Evolutionary conservation across 2,329 filamentous ascomycete species (phyloP), one percentile per base, ranked within the genome.

Genomic region (Aspergillus floridensis): DNA sequence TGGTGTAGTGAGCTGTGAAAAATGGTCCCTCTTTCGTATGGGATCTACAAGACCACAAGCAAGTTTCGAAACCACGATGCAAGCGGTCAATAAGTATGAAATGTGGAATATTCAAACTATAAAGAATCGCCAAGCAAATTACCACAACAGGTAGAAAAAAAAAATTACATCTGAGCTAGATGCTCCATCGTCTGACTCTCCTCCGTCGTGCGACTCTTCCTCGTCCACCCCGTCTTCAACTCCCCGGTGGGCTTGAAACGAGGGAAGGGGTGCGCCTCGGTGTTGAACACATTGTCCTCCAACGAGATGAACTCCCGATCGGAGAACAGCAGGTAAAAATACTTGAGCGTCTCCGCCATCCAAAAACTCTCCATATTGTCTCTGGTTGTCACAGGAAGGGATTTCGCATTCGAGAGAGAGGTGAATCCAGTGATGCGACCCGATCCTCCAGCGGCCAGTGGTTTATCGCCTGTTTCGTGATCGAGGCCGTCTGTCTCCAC

Each of bases 361-460:
- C 95, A 99, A 79, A 98, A 98, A 73, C 92, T 96, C 79, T 99
- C 95, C 93, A 99, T 97, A 68, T 98, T 98, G 76, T 99, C 93
- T 61, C 86, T 83, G 49, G 81, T 79, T 14, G 80, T 75, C 0
- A 92, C 86, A 21, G 93, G 92, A 10, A 95, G 77, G 5, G 77
- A 76, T 65, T 88, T 87, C 26, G 92, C 93, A 71, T 96, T 86
- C 19, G 82, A 82, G 62, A 98, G 81, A 65, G 89, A 93, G 1
- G 91, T 92, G 72, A 96, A 98, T 0, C 92, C 92, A 47, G 72
- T 69, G 44, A 78, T 73, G 38, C 38, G 38, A 16, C 14, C 16
- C 16, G 38, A 44, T 44, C 38, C 38, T 16, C 5, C 38, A 44
- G 38, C 3, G 16, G 7, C 16, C 16, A 14, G 16, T 12, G 38